phyloP scores from a whole-genome alignment of 2,329 filamentous ascomycete genomes.

The Aulographum hederae region DNA sequence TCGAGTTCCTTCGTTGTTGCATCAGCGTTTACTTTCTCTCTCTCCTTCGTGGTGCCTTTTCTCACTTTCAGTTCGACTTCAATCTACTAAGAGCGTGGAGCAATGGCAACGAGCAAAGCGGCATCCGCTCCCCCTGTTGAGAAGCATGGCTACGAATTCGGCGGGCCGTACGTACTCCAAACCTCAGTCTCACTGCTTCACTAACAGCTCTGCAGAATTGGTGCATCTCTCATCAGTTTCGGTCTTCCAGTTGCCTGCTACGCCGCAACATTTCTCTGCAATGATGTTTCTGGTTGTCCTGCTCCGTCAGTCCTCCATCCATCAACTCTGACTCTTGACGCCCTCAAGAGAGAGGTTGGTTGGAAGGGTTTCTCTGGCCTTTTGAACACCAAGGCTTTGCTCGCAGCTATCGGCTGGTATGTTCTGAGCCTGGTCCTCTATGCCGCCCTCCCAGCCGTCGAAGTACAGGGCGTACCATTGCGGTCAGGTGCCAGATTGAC shows the following conservation, averaged over 20 bases:
- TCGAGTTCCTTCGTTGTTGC: no score
- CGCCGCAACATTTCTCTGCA: conserved; percentile 68
- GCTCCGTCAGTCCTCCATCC: conserved; percentile 63
- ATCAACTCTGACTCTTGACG: conserved; percentile 48
- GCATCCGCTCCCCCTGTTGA: no score
- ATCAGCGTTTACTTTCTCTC: no score
- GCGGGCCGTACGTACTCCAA: conserved; percentile 4
- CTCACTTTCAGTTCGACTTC: no score
- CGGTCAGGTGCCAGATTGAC: conserved; percentile 53
- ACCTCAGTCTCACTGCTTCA: no score
- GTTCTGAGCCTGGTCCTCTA: conserved; percentile 57
- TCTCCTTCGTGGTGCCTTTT: no score
- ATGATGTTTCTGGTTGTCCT: conserved; percentile 82
- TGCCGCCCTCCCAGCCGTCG: conserved; percentile 54
- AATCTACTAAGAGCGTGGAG: no score
- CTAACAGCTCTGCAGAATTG: no score
- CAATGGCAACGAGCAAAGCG: no score
- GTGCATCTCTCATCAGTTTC: conserved; percentile 64
- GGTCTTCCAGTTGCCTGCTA: conserved; percentile 66
- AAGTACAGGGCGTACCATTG: conserved; percentile 52
- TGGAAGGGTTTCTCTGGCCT: conserved; percentile 66
- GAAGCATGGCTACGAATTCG: conserved; percentile 1
- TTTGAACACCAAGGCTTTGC: conserved; percentile 47
- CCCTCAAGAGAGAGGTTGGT: conserved; percentile 62
- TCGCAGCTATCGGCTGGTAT: conserved; percentile 64